Evolutionary conservation across 2,329 filamentous ascomycete genomes (phyloP).

Genomic region (Bimuria novae-zelandiae): DNA sequence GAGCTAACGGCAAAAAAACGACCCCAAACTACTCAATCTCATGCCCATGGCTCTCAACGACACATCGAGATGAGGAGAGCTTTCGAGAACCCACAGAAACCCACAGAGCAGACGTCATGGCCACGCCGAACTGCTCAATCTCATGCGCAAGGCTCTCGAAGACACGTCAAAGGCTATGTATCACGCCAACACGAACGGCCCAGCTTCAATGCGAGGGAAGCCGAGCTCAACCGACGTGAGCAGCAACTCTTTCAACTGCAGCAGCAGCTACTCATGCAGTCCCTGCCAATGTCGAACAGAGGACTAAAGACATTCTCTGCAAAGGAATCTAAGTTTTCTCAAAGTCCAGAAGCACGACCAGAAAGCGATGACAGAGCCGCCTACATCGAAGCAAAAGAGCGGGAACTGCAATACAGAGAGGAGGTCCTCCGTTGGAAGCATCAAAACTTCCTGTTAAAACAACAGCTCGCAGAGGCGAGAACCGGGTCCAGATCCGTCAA

Average conservation of each 20-base stretch:
- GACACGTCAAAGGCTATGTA: too few relatives aligned
- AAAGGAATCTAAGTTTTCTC: background rate
- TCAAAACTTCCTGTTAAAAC: slow-evolving; percentile 8
- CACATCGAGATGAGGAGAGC: too few relatives aligned
- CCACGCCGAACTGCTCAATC: too few relatives aligned
- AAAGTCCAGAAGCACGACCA: background rate
- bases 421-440: slow-evolving; percentile 17
- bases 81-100: too few relatives aligned
- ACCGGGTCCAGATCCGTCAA: too few relatives aligned
- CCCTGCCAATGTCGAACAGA: background rate
- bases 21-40: too few relatives aligned
- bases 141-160: too few relatives aligned
- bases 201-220: slow-evolving; percentile 3
- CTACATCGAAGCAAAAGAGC: slow-evolving; percentile 13
- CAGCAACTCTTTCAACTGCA: slow-evolving; percentile 13
- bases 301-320: background rate
- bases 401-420: slow-evolving; percentile 12
- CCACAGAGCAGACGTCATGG: too few relatives aligned
- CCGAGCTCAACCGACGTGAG: slow-evolving; percentile 12
- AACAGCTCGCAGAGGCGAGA: background rate
- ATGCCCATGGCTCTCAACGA: too few relatives aligned
- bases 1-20: too few relatives aligned
- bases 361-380: background rate
- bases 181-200: background rate
- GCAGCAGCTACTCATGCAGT: slow-evolving; percentile 1